A percentile compares a stretch with the other conserved stretches of the same genome.
Evolutionary conservation across 345 rosid species (phyloP).

Genomic region (Draba incana): DNA sequence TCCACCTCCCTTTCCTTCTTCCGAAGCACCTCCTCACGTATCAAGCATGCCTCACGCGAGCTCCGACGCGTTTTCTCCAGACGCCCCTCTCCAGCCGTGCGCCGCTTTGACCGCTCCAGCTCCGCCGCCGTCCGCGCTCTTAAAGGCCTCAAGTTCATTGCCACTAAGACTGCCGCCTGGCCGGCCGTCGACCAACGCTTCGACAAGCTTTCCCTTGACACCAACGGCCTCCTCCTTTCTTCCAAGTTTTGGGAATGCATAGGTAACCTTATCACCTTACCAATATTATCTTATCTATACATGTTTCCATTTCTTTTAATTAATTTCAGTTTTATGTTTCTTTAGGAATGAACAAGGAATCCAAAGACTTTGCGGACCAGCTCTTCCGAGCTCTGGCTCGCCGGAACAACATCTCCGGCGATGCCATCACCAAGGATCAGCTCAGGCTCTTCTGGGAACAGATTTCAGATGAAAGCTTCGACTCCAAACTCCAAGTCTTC

Average conservation of each 20-base stretch:
- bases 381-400: slow-evolving; percentile 76
- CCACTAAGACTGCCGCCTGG: slow-evolving; percentile 70
- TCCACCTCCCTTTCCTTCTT: slow-evolving; percentile 56
- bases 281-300: neutral
- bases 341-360: slow-evolving; percentile 82
- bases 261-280: slow-evolving; percentile 44
- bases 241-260: slow-evolving; percentile 83
- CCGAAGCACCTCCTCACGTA: slow-evolving; percentile 62
- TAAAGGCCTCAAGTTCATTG: slow-evolving; percentile 83
- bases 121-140: slow-evolving; percentile 80
- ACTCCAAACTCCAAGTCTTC: slow-evolving; percentile 82
- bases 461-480: slow-evolving; percentile 83
- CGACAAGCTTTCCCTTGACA: slow-evolving; percentile 54
- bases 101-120: slow-evolving; percentile 63
- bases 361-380: slow-evolving; percentile 83
- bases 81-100: slow-evolving; percentile 45
- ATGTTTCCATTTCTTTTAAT: neutral
- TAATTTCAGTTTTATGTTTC: neutral
- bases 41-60: slow-evolving; percentile 82
- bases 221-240: slow-evolving; percentile 59
- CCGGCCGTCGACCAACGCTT: slow-evolving; percentile 68
- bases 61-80: slow-evolving; percentile 66
- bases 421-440: slow-evolving; percentile 66
- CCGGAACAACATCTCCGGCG: slow-evolving; percentile 59
- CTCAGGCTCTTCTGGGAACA: slow-evolving; percentile 81